Conservation (phyloP, 1,139 yeast species). For the Blastobotrys persicus region DNA sequence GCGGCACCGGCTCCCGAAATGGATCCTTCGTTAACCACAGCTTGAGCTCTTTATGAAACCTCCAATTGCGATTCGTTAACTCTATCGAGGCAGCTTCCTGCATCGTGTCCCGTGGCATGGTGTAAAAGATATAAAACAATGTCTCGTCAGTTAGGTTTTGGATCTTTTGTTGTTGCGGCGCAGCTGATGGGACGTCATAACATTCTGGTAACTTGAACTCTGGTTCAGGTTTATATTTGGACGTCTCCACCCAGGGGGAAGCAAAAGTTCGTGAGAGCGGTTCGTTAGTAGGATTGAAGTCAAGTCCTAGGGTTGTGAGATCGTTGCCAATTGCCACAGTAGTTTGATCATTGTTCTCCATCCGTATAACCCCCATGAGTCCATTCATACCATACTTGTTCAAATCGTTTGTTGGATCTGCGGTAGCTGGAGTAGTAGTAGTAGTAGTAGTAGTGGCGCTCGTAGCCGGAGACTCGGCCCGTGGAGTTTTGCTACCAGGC, state of each 20-base stretch:
- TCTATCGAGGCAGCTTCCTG: slow-evolving; percentile 95
- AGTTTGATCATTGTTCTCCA: slow-evolving; percentile 65
- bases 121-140: slow-evolving; percentile 86
- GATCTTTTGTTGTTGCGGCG: slow-evolving; percentile 65
- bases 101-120: slow-evolving; percentile 87
- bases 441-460: neutral
- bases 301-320: slow-evolving; percentile 68
- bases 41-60: slow-evolving; percentile 92
- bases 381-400: slow-evolving; percentile 70
- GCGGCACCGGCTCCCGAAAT: slow-evolving; percentile 81
- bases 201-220: slow-evolving; percentile 59
- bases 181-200: slow-evolving; percentile 53
- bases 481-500: slow-evolving; percentile 20
- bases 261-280: slow-evolving; percentile 70
- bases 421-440: neutral
- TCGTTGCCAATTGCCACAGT: slow-evolving; percentile 85
- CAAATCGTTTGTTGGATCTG: slow-evolving; percentile 23
- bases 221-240: slow-evolving; percentile 90
- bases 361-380: slow-evolving; percentile 60
- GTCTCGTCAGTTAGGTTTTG: slow-evolving; percentile 87
- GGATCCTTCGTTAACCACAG: slow-evolving; percentile 97
- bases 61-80: slow-evolving; percentile 84
- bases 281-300: slow-evolving; percentile 47
- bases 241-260: slow-evolving; percentile 93
- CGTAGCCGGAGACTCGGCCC: neutral